Base-by-base conservation (phyloP, 495 filamentous ascomycete species). In the Tuber calosporum region DNA sequence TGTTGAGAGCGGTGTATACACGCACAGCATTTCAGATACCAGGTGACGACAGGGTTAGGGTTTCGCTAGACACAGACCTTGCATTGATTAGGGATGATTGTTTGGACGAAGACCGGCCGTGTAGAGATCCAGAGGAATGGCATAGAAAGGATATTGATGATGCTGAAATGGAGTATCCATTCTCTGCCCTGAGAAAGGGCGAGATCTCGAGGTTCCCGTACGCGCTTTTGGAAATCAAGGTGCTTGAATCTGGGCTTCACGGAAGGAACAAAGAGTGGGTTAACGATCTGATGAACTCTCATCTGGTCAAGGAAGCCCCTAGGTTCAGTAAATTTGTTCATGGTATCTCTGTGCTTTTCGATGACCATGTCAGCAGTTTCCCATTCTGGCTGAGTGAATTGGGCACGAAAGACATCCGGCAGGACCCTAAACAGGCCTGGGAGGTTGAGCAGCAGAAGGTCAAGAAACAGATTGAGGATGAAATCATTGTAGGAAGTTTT, bases 291-390 rank as follows among this genome's bases (percentile, higher is more conserved):
- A 96, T 95, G 88, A 86, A 87, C 67, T 96, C 93, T 15, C 95
- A 99, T 81, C 87, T 99, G 22, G 91, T 99, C 68, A 93, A 95
- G 82, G 89, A 91, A 69, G 90, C 90, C 4, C 92, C 94, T 4
- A 88, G 92, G 36, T 99, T 99, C 84, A 96, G 93, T 58, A 99
- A 99, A 81, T 98, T 98, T 79, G 91, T 94, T 34, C 95, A 99
- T 77, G 95, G 96, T 73, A 89, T 96, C 2, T 93, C 94, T 19
- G 88, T 89, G 48, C 85, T 98, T 11, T 98, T 97, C 79, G 96
- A 98, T 74, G 96, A 98, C 81, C 85, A 96, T 81, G 94, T 99
- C 82, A 98, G 98, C 83, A 92, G 87, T 72, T 89, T 99, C 73
- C 95, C 95, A 6, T 97, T 98, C 86, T 99, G 95, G 95, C 88